These are phyloP conservation scores for Colletotrichum spaethianum DNA, from an alignment of 2,329 filamentous ascomycete species.

Conservation along the genomic window DNA sequence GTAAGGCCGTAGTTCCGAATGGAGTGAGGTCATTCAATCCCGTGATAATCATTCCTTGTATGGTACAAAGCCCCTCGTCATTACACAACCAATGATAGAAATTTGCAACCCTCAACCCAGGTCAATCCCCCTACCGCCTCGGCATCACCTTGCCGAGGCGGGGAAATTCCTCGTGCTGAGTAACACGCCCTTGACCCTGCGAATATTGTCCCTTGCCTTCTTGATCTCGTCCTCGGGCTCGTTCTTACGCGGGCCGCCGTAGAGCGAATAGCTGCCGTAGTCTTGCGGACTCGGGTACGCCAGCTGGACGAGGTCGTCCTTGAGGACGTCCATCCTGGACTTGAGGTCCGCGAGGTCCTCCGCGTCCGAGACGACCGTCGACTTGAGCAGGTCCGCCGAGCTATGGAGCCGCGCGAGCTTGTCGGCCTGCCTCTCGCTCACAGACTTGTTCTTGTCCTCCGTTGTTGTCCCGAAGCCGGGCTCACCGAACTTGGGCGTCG, in stretches of 20 bases:
- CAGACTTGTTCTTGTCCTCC: neutral
- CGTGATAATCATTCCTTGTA: neutral
- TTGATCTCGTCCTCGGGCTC: conserved; percentile 80
- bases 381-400: conserved; percentile 58
- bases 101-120: neutral
- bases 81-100: neutral
- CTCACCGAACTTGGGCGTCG: conserved; percentile 29
- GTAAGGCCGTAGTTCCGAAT: neutral
- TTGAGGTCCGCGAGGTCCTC: conserved; percentile 67
- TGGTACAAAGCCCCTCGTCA: neutral
- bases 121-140: neutral
- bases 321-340: conserved; percentile 69
- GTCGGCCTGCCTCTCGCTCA: conserved; percentile 55
- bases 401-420: conserved; percentile 60
- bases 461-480: neutral
- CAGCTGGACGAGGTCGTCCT: conserved; percentile 76
- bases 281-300: conserved; percentile 62
- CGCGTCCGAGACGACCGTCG: conserved; percentile 60
- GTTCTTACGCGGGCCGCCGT: conserved; percentile 59
- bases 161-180: conserved; percentile 83
- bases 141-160: conserved; percentile 51
- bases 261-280: conserved; percentile 57
- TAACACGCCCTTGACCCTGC: conserved; percentile 84
- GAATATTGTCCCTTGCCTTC: conserved; percentile 80
- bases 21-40: neutral